Conservation (phyloP, 306 rosid genomes). For the Pyrus bretschneideri region DNA sequence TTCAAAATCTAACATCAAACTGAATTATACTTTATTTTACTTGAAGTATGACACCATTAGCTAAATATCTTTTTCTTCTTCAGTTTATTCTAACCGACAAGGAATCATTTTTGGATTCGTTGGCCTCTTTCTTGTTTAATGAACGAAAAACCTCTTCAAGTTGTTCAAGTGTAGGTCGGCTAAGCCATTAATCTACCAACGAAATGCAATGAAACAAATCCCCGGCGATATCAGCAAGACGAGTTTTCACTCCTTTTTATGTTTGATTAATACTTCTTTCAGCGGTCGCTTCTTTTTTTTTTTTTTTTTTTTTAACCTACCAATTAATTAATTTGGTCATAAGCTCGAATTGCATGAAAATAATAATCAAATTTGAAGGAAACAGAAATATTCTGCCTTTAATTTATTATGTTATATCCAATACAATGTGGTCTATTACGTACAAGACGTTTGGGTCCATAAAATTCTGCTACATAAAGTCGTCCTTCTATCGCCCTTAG, state of each 20-base stretch:
- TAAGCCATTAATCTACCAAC: neutral
- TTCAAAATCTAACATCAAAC: neutral
- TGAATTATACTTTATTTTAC: neutral
- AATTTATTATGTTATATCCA: neutral
- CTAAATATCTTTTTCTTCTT: neutral
- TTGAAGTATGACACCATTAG: neutral
- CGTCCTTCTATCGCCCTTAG: neutral
- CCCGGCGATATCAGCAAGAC: constrained; percentile 5
- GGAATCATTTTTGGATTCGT: neutral
- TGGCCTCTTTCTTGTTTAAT: neutral
- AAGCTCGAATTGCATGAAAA: neutral
- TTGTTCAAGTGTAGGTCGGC: constrained; percentile 10
- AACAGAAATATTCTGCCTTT: neutral
- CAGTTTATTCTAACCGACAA: neutral
- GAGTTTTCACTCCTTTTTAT: neutral
- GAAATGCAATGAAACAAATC: neutral
- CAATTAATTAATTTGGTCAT: neutral
- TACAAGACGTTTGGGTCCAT: neutral
- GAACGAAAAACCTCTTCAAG: neutral
- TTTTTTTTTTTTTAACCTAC: neutral
- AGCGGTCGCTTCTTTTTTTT: neutral
- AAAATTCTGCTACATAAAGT: neutral
- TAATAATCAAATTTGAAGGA: neutral
- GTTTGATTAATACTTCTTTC: neutral
- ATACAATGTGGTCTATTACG: neutral